A percentile compares a stretch with the other conserved stretches of the same genome.
Conservation (phyloP, 352 stramenopile species). For the Phytophthora pini region DNA sequence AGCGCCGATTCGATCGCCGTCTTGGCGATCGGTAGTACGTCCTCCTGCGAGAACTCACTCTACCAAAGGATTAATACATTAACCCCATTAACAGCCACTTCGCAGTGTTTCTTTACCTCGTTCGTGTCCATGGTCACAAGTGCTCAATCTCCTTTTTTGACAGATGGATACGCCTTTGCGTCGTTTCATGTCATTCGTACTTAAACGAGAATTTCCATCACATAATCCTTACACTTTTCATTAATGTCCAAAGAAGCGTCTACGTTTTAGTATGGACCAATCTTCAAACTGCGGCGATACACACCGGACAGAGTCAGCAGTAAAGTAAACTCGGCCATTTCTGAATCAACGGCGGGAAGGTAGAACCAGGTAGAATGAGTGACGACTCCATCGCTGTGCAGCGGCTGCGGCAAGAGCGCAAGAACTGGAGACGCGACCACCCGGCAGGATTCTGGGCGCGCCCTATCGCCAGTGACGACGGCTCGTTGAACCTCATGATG, state of each 20-base stretch:
- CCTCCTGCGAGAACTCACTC: constrained; percentile 83
- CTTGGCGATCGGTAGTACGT: constrained; percentile 80
- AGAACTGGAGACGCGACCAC: constrained; percentile 95
- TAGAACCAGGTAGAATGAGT: constrained; percentile 49
- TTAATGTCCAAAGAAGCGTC: constrained; percentile 20
- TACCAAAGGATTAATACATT: constrained; percentile 18
- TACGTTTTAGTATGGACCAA: background rate
- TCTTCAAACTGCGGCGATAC: background rate
- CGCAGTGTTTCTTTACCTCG: constrained; percentile 29
- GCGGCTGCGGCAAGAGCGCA: constrained; percentile 93
- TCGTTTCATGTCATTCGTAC: constrained; percentile 29
- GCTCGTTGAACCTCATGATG: constrained; percentile 96
- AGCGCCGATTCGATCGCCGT: constrained; percentile 76
- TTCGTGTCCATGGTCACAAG: constrained; percentile 49
- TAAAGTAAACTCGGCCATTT: too few species aligned
- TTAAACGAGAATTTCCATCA: background rate
- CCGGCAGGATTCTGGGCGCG: constrained; percentile 98
- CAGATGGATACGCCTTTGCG: constrained; percentile 22
- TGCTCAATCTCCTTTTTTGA: background rate
- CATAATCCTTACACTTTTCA: too few species aligned
- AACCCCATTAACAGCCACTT: background rate
- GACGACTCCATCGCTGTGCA: constrained; percentile 91
- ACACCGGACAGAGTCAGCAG: constrained; percentile 6
- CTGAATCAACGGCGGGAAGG: constrained; percentile 8
- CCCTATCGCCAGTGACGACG: constrained; percentile 92